Percentiles rank a stretch among this genome's conserved stretches.
Evolutionary conservation across 139 green algal species (phyloP).

Genomic region (Chlamydomonas incerta): DNA sequence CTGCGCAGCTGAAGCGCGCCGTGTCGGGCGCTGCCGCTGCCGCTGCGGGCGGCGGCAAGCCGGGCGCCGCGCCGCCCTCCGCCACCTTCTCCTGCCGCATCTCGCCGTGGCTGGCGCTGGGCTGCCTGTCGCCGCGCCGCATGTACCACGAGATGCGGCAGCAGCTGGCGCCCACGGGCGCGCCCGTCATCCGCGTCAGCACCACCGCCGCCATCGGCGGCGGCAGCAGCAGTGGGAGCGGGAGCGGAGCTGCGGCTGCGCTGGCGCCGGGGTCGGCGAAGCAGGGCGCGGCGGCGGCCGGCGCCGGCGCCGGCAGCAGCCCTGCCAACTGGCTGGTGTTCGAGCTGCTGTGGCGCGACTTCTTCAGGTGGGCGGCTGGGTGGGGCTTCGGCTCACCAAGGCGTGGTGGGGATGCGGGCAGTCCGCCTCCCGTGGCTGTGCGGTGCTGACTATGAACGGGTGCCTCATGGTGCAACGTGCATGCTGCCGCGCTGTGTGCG

Average conservation of each 20-base stretch:
- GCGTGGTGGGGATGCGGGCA: background rate
- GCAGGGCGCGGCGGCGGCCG: background rate
- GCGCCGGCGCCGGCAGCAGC: background rate
- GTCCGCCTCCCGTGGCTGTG: too few relatives aligned
- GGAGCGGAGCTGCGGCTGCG: background rate
- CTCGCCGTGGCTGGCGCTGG: slow-evolving; percentile 85
- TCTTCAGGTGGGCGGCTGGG: slow-evolving; percentile 71
- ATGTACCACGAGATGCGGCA: slow-evolving; percentile 33
- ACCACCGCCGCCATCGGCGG: too few relatives aligned
- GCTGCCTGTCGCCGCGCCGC: slow-evolving; percentile 84
- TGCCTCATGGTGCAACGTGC: too few relatives aligned
- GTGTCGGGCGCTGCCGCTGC: slow-evolving; percentile 68
- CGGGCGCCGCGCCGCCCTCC: slow-evolving; percentile 19
- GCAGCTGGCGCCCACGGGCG: background rate
- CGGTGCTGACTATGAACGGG: too few relatives aligned
- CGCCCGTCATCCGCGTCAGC: too few relatives aligned
- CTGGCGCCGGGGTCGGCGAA: background rate
- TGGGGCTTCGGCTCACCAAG: background rate
- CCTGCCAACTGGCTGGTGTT: slow-evolving; percentile 77
- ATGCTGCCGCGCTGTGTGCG: too few relatives aligned
- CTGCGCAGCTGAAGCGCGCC: background rate
- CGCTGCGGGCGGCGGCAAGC: background rate
- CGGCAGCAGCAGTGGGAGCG: too few relatives aligned
- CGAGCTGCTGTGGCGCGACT: slow-evolving; percentile 89
- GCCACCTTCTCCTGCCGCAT: slow-evolving; percentile 79